phyloP scores from a whole-genome alignment of 2,329 filamentous ascomycete species.

The Aspergillus latus region DNA sequence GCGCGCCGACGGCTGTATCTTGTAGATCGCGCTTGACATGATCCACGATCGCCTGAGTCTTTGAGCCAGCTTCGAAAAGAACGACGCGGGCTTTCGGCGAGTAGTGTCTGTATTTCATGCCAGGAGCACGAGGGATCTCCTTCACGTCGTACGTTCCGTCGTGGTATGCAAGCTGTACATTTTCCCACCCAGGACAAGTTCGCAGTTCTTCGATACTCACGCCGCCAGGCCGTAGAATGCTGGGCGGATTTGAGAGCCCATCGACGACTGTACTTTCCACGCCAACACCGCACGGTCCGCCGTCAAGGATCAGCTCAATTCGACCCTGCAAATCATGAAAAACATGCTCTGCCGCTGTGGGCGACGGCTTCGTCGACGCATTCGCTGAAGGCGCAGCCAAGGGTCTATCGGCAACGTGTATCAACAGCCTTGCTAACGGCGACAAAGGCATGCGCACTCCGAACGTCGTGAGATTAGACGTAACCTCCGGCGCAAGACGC shows the following conservation, averaged over 20 bases:
- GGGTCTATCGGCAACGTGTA: conserved; percentile 72
- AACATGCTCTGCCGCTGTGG: conserved; percentile 87
- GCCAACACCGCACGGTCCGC: conserved; percentile 80
- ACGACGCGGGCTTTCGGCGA: conserved; percentile 85
- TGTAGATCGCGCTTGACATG: conserved; percentile 37
- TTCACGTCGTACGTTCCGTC: conserved; percentile 69
- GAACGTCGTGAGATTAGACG: conserved; percentile 79
- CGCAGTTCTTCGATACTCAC: conserved; percentile 78
- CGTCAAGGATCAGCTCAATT: conserved; percentile 85
- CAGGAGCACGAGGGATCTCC: conserved; percentile 74
- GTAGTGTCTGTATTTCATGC: conserved; percentile 99
- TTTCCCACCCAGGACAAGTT: conserved; percentile 75
- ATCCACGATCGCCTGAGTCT: conserved; percentile 26
- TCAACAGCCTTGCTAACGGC: conserved; percentile 81
- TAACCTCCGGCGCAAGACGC: conserved; percentile 83
- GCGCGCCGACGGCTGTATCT: conserved; percentile 29
- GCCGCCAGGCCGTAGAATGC: conserved; percentile 82
- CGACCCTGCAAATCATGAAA: conserved; percentile 77
- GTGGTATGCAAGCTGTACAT: conserved; percentile 73
- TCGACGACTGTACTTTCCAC: conserved; percentile 98
- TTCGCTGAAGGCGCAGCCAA: conserved; percentile 93
- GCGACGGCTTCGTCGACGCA: conserved; percentile 87
- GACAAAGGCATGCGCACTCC: conserved; percentile 87
- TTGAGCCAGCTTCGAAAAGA: conserved; percentile 66
- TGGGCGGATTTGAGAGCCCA: conserved; percentile 76